phyloP scores from a whole-genome alignment of 2,329 filamentous ascomycete genomes.

The Beauveria sp. region DNA sequence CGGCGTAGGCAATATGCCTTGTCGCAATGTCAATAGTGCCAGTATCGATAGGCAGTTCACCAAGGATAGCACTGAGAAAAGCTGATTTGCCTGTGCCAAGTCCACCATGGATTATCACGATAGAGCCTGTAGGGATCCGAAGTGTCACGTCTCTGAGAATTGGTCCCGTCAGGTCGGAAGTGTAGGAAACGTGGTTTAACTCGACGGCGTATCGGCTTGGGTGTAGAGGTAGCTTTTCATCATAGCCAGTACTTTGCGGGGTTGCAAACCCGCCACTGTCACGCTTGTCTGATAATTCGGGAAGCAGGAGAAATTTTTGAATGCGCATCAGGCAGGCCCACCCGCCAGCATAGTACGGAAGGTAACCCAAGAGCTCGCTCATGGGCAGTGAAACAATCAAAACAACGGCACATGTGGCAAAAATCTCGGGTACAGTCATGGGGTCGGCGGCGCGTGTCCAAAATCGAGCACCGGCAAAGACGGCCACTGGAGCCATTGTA shows the following conservation, averaged over 20 bases:
- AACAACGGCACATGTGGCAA: background rate
- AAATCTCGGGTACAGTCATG: background rate
- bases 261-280: background rate
- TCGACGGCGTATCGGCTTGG: background rate
- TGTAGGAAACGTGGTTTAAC: background rate
- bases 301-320: background rate
- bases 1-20: constrained; percentile 22
- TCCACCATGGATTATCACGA: constrained; percentile 25
- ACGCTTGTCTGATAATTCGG: background rate
- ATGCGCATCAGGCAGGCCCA: constrained; percentile 1
- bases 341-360: constrained; percentile 1
- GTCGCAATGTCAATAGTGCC: constrained; percentile 19
- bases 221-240: background rate
- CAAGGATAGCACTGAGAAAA: constrained; percentile 24
- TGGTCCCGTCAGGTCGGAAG: background rate
- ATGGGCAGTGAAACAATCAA: background rate
- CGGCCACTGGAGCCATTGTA: background rate
- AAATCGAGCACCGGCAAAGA: constrained; percentile 4
- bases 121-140: constrained; percentile 16
- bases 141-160: constrained; percentile 1
- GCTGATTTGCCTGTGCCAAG: constrained; percentile 26
- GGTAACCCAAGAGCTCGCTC: background rate
- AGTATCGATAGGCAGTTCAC: constrained; percentile 18
- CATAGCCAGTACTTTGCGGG: background rate
- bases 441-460: background rate